Conservation (phyloP, 371 early-diverging fungal genomes). For the Lichtheimia ramosa region DNA sequence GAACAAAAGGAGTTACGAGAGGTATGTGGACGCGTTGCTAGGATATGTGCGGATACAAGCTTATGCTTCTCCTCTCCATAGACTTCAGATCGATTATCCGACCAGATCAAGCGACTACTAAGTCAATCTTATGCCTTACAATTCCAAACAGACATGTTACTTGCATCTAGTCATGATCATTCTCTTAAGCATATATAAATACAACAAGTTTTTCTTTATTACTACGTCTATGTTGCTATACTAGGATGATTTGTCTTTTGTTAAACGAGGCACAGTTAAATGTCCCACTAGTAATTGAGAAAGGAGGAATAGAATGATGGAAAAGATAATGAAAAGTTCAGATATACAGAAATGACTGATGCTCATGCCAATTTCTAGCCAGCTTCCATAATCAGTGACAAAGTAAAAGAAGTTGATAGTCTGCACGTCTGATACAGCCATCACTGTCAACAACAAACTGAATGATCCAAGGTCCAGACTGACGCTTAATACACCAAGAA, state of each 20-base stretch:
- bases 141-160: constrained; percentile 40
- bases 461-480: constrained; percentile 80
- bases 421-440: constrained; percentile 88
- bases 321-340: constrained; percentile 81
- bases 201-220: background rate
- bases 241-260: constrained; percentile 5
- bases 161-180: constrained; percentile 32
- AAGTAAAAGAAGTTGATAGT: constrained; percentile 95
- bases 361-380: constrained; percentile 97
- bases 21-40: constrained; percentile 8
- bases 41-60: background rate
- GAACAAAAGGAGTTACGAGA: constrained; percentile 24
- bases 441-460: constrained; percentile 78
- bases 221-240: background rate
- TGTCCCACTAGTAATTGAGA: constrained; percentile 63
- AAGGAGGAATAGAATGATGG: constrained; percentile 68
- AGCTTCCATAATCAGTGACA: constrained; percentile 89
- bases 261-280: constrained; percentile 12
- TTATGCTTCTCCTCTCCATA: background rate
- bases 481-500: constrained; percentile 73
- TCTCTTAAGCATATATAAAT: constrained; percentile 4
- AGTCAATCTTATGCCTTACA: constrained; percentile 48
- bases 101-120: constrained; percentile 31
- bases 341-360: constrained; percentile 90
- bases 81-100: constrained; percentile 32